Evolutionary conservation across 495 filamentous ascomycete species (phyloP).

Genomic region (Talaromyces trachyspermus): DNA sequence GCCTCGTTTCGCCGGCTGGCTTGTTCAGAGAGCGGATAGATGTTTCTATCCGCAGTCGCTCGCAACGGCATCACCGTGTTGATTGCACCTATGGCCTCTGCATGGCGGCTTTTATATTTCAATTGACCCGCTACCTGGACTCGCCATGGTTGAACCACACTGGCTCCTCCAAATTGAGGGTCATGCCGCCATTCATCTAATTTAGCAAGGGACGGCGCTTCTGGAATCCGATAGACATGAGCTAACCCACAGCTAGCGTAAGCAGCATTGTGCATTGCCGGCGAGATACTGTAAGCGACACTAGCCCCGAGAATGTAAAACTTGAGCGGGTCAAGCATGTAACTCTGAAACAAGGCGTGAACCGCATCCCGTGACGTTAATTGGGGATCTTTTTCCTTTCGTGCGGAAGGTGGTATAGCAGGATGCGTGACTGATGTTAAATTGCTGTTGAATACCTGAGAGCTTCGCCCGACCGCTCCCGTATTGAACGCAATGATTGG

Average conservation of each 20-base stretch:
- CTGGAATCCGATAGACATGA: slow-evolving; percentile 60
- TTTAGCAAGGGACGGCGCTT: slow-evolving; percentile 54
- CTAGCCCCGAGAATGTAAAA: slow-evolving; percentile 70
- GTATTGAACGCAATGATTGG: slow-evolving; percentile 67
- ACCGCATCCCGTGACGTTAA: slow-evolving; percentile 54
- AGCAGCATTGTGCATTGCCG: slow-evolving; percentile 73
- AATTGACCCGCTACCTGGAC: slow-evolving; percentile 61
- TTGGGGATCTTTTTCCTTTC: slow-evolving; percentile 30
- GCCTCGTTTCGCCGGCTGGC: slow-evolving; percentile 58
- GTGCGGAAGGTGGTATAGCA: slow-evolving; percentile 36
- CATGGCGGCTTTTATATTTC: slow-evolving; percentile 64
- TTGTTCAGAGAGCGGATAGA: slow-evolving; percentile 55
- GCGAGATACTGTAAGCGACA: slow-evolving; percentile 68
- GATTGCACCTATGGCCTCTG: slow-evolving; percentile 71
- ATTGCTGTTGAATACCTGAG: slow-evolving; percentile 59
- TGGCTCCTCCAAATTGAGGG: slow-evolving; percentile 64
- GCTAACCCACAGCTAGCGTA: slow-evolving; percentile 64
- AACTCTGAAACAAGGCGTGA: slow-evolving; percentile 44
- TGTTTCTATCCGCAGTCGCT: slow-evolving; percentile 50
- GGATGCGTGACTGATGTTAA: slow-evolving; percentile 65
- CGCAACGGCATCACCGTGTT: slow-evolving; percentile 76
- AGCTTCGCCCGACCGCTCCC: slow-evolving; percentile 58
- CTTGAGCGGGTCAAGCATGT: slow-evolving; percentile 56
- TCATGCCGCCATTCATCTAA: slow-evolving; percentile 56
- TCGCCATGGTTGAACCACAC: slow-evolving; percentile 69